Base-by-base conservation (phyloP, 768 basidiomycete species). In the Boletus pseudopeckii region DNA sequence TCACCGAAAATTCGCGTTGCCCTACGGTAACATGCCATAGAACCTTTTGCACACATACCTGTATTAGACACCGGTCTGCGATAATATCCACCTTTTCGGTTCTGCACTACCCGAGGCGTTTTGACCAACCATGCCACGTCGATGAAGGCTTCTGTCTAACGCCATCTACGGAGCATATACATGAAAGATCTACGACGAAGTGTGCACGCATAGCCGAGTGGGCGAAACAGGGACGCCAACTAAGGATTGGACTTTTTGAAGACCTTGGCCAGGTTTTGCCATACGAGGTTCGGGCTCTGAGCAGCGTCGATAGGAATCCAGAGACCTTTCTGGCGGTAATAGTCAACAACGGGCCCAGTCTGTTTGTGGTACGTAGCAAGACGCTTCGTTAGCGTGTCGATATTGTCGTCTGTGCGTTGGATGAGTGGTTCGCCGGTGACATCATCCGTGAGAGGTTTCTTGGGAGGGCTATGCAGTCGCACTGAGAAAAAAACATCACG, bases 391-490 rank as follows among this genome's bases (percentile, higher is more conserved):
- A 99, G 80, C 13, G 95, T 92, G 71, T 97, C 92, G 56, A 93
- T 91, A 60, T 98, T 99, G 76, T 99, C 97, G 71, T 99, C 97
- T 9, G 94, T 93, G 58, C 97, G 89, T 72, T 98, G 96, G 65
- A 96, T 87, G 60, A 99, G 83, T 36, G 93, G 91, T 74, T 99
- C 96, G 53, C 97, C 97, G 4, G 94, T 90, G 34, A 90, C 77
- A 71, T 99, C 97, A 74, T 99, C 97, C 18, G 80, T 79, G 79
- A 92, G 88, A n/a, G 85, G 64, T 74, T 97, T 98, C 80, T 98
- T 98, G 30, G 97, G 97, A 6, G 97, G 97, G 75, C 95, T 99
- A 68, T 55, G 60, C 7, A 45, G 34, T 33, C 14, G 6, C 52
- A 38, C 26, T 55, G 24, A 54, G 52, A 56, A 58, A 46, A 57